Conservation (phyloP, 495 filamentous ascomycete species). For the Aspergillus olivimuriae region DNA sequence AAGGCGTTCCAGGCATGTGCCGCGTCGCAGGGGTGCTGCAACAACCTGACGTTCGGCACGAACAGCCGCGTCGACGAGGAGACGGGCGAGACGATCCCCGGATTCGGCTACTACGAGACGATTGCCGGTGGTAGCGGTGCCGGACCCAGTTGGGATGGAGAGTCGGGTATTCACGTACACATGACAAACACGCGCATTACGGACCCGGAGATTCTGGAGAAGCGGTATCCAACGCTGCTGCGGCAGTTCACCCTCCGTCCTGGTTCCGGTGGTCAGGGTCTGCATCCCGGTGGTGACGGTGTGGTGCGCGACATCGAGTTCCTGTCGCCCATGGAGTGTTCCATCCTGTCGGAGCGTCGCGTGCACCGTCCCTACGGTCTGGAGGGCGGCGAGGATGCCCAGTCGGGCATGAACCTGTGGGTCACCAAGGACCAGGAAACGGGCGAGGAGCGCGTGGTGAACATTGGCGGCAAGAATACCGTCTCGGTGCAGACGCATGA, state of each 20-base stretch:
- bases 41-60: slow-evolving; percentile 60
- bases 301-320: slow-evolving; percentile 95
- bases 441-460: slow-evolving; percentile 63
- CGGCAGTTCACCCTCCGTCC: slow-evolving; percentile 73
- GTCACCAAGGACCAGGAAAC: slow-evolving; percentile 52
- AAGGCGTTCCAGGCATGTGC: slow-evolving; percentile 87
- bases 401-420: slow-evolving; percentile 83
- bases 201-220: slow-evolving; percentile 91
- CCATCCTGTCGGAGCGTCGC: slow-evolving; percentile 80
- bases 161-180: slow-evolving; percentile 85
- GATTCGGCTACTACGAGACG: slow-evolving; percentile 97
- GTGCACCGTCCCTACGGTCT: slow-evolving; percentile 88
- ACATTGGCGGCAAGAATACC: slow-evolving; percentile 90
- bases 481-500: slow-evolving; percentile 81
- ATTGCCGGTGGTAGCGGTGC: slow-evolving; percentile 92
- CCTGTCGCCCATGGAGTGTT: slow-evolving; percentile 78
- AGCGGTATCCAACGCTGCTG: slow-evolving; percentile 83
- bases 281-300: slow-evolving; percentile 80
- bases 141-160: slow-evolving; percentile 80
- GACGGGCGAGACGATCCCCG: slow-evolving; percentile 74
- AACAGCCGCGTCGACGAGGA: slow-evolving; percentile 48
- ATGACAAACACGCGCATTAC: slow-evolving; percentile 99
- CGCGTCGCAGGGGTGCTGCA: slow-evolving; percentile 87
- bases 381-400: slow-evolving; percentile 74
- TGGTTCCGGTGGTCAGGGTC: slow-evolving; percentile 62